These are phyloP conservation scores for Poa pratensis DNA, from an alignment of 176 grass and related monocot genomes.

Conservation along the genomic window DNA sequence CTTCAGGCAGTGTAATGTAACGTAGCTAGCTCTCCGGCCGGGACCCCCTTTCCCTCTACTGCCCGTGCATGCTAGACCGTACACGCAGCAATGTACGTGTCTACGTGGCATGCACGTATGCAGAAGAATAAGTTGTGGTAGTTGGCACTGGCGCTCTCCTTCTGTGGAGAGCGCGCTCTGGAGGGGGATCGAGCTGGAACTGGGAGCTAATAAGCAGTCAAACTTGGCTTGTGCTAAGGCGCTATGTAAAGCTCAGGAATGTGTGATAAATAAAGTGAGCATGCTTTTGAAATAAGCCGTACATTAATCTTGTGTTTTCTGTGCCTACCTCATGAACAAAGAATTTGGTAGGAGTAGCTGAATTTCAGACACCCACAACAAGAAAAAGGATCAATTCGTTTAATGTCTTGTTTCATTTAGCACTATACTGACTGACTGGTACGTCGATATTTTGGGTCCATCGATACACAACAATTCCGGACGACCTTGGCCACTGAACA, in stretches of 20 bases:
- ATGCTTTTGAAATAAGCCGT: background rate
- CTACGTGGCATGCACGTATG: background rate
- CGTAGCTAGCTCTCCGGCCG: background rate
- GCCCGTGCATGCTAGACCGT: background rate
- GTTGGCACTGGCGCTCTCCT: background rate
- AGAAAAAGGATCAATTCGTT: background rate
- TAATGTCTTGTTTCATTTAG: background rate
- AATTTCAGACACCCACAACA: background rate
- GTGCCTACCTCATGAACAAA: background rate
- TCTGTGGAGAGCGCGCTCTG: background rate
- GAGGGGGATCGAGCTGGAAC: background rate
- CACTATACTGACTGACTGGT: background rate
- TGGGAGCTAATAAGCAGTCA: background rate
- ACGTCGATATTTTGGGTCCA: background rate
- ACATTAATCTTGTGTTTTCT: background rate
- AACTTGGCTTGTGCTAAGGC: background rate
- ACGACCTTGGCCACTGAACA: background rate
- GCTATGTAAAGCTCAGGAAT: background rate
- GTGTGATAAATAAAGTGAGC: slow-evolving; percentile 12
- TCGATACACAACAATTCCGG: background rate
- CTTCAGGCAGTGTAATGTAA: slow-evolving; percentile 25
- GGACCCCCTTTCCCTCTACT: background rate
- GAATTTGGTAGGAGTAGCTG: background rate
- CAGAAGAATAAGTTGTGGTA: background rate
- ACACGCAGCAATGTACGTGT: background rate